Base-by-base conservation (phyloP, 305 asterid genomes). In the Fraxinus xanthoxyloides region DNA sequence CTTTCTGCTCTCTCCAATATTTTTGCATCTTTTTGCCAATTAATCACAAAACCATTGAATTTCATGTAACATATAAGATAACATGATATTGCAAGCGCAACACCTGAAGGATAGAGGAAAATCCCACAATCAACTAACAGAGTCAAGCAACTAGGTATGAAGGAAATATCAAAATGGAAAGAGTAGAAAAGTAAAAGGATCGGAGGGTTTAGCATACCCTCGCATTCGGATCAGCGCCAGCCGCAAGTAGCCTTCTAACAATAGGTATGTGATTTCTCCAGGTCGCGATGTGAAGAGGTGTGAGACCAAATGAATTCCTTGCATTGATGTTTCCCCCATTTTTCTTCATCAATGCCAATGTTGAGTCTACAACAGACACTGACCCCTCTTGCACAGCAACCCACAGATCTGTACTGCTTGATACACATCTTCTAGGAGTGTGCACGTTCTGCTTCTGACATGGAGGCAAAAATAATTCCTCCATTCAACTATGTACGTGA, bases 191-290 rank as follows among this genome's bases (percentile, higher is more conserved):
- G 77, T 31, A 77, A 82, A 77, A 84, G 80, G 65, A 81, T 76
- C 35, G 81, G 83, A 89, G 80, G 85, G 84, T 63, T 79, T 80
- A 88, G 78, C 88, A 82, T 89, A 97, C 99, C 98, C 98, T 92
- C 70, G 95, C 97, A 90, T 97, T 91, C 79, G 98, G 97, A 89
- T 94, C 98, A 38, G 98, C 98, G 83, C 99, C 98, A 84, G 98
- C 98, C 84, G 91, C 97, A 87, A 97, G 97, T 77, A 97, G 92
- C 88, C 97, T 90, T 84, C 88, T 93, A 79, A 94, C 92, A 80
- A 97, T 87, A 76, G 98, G 98, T 81, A 87, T 79, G 80, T 97
- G 93, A 86, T 97, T 97, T 89, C 98, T 93, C 99, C 99, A 91
- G 77, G 97, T 93, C 54, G 99, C 98, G 38, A 92, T 89, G 85